Conservation (phyloP, 2,329 filamentous ascomycete genomes). For the Fusarium redolens region DNA sequence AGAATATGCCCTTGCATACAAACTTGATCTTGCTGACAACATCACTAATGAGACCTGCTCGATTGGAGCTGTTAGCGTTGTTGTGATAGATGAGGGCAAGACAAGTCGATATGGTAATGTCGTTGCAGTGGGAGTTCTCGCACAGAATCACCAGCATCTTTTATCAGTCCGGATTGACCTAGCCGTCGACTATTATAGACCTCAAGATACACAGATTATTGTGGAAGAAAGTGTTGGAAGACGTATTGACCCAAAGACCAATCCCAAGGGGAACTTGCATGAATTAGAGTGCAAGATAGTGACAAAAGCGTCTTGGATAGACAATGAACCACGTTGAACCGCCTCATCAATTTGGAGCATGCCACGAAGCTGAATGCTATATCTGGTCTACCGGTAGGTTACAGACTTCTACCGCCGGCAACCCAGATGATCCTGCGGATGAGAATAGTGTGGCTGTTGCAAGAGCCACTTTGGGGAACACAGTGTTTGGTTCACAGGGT, state of each 20-base stretch:
- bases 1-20: slow-evolving; percentile 67
- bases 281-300: slow-evolving; percentile 59
- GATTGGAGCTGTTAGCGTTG: slow-evolving; percentile 72
- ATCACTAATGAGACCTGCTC: slow-evolving; percentile 72
- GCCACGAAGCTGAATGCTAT: slow-evolving; percentile 56
- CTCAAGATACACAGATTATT: slow-evolving; percentile 59
- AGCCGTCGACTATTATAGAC: slow-evolving; percentile 61
- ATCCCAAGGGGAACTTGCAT: slow-evolving; percentile 72
- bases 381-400: slow-evolving; percentile 62
- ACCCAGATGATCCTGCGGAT: slow-evolving; percentile 60
- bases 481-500: slow-evolving; percentile 61
- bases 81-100: slow-evolving; percentile 65
- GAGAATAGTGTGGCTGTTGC: slow-evolving; percentile 55
- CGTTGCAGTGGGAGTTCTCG: slow-evolving; percentile 71
- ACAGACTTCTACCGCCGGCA: slow-evolving; percentile 59
- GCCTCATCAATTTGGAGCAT: slow-evolving; percentile 62
- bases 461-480: slow-evolving; percentile 59
- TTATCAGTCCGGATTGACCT: slow-evolving; percentile 74
- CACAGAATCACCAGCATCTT: slow-evolving; percentile 77
- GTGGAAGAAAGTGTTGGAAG: slow-evolving; percentile 53
- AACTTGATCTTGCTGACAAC: slow-evolving; percentile 70
- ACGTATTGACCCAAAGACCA: slow-evolving; percentile 60
- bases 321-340: slow-evolving; percentile 66
- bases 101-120: slow-evolving; percentile 67
- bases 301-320: slow-evolving; percentile 59